A percentile compares a stretch with the other conserved stretches of the same genome.
Evolutionary conservation across 805 yeast genomes (phyloP).

Genomic region (Yarrowia bubula): DNA sequence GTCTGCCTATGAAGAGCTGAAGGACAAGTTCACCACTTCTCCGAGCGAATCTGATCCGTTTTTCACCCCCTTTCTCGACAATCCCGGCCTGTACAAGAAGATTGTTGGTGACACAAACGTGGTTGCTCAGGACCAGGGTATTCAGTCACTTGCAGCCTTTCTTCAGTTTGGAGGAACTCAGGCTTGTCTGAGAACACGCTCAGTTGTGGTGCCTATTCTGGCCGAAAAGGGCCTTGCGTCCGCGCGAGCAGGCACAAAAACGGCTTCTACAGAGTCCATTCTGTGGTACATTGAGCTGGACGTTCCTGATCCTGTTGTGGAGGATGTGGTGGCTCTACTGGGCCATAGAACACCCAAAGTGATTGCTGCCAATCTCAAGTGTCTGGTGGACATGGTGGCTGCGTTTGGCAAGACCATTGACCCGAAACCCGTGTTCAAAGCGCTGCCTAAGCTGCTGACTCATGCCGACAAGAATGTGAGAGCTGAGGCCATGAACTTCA

Average conservation of each 20-base stretch:
- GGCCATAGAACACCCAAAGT: slow-evolving; percentile 71
- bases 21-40: slow-evolving; percentile 51
- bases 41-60: slow-evolving; percentile 56
- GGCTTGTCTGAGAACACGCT: slow-evolving; percentile 41
- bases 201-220: slow-evolving; percentile 41
- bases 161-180: slow-evolving; percentile 55
- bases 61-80: slow-evolving; percentile 50
- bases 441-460: slow-evolving; percentile 65
- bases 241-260: slow-evolving; percentile 69
- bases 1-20: slow-evolving; percentile 71
- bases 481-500: slow-evolving; percentile 65
- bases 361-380: slow-evolving; percentile 62
- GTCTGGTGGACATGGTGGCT: slow-evolving; percentile 54
- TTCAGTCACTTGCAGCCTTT: slow-evolving; percentile 53
- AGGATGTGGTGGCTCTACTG: slow-evolving; percentile 60
- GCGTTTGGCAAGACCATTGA: slow-evolving; percentile 63
- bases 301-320: slow-evolving; percentile 63
- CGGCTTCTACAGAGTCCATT: slow-evolving; percentile 60
- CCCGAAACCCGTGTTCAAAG: slow-evolving; percentile 56
- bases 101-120: slow-evolving; percentile 78
- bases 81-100: slow-evolving; percentile 55
- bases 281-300: slow-evolving; percentile 63
- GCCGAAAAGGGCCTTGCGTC: slow-evolving; percentile 84
- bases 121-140: slow-evolving; percentile 85
- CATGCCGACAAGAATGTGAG: slow-evolving; percentile 89